Conservation (phyloP, 2,329 filamentous ascomycete species). For the Curvularia spicifera region DNA sequence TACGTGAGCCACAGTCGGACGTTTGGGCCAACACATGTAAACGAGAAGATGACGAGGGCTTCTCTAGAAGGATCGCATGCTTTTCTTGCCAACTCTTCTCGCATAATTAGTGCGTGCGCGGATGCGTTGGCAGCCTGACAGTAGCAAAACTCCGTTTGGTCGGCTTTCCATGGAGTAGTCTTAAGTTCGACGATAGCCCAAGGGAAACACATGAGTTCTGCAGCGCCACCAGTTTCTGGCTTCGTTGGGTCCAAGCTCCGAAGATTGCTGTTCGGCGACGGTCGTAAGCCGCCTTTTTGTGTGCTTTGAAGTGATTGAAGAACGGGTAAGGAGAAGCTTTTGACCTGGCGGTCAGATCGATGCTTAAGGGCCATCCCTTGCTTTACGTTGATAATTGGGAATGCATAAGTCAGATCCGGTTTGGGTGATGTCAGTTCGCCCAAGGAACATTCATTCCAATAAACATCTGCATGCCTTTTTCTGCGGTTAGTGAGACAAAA, state of each 20-base stretch:
- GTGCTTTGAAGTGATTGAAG: background rate
- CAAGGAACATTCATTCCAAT: background rate
- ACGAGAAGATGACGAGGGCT: slow-evolving; percentile 18
- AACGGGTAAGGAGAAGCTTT: background rate
- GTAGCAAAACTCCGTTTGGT: too few species aligned
- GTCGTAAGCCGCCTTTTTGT: background rate
- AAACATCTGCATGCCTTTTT: background rate
- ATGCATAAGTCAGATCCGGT: background rate
- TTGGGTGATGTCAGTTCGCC: background rate
- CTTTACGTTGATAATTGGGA: background rate
- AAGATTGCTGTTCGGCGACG: background rate
- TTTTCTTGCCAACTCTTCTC: slow-evolving; percentile 12
- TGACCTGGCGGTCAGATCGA: background rate
- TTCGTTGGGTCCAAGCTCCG: background rate
- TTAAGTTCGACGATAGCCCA: too few species aligned
- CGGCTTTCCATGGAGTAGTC: too few species aligned
- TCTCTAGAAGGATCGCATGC: background rate
- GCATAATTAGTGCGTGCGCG: background rate
- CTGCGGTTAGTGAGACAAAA: background rate
- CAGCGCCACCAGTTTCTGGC: background rate
- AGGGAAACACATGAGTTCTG: slow-evolving; percentile 13
- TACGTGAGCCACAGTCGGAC: slow-evolving; percentile 25
- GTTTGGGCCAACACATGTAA: slow-evolving; percentile 23
- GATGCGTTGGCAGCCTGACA: too few species aligned
- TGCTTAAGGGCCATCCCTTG: background rate